Percentiles rank a stretch among this genome's conserved stretches.
phyloP scores from a whole-genome alignment of 1,284 basidiomycete genomes.

The Cystobasidiaceae sp. region DNA sequence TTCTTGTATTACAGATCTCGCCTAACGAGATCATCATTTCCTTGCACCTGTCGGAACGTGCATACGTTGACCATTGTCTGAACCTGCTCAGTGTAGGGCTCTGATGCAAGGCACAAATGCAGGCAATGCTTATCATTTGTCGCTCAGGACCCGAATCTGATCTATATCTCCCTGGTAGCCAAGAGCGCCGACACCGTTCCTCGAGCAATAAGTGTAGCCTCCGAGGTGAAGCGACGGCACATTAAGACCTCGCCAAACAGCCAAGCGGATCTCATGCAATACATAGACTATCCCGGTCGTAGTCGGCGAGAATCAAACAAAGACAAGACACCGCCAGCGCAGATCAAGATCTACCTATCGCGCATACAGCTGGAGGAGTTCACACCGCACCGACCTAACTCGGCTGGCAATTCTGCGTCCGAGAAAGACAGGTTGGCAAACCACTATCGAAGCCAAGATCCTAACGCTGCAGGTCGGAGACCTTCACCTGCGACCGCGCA shows the following conservation, averaged over 20 bases:
- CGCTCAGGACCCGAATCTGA: conserved; percentile 18
- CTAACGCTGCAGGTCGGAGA: neutral
- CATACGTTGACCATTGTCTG: conserved; percentile 18
- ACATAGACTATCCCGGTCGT: conserved; percentile 28
- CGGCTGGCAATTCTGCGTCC: neutral
- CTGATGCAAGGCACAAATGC: neutral
- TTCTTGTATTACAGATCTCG: conserved; percentile 2
- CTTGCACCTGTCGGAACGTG: conserved; percentile 8
- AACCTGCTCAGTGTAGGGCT: conserved; percentile 13
- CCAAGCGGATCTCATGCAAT: conserved; percentile 21
- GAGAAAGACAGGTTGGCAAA: conserved; percentile 16
- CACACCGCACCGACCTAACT: neutral
- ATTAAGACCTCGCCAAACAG: conserved; percentile 2
- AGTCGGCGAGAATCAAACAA: conserved; percentile 9
- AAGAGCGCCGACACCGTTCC: conserved; percentile 14
- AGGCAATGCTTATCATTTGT: too few species aligned
- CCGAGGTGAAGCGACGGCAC: conserved; percentile 16
- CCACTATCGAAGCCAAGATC: neutral
- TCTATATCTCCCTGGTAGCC: conserved; percentile 17
- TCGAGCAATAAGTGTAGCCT: conserved; percentile 17
- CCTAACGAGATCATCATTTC: conserved; percentile 28
- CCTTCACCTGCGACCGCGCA: too few species aligned
- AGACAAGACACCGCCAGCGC: conserved; percentile 14
- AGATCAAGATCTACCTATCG: conserved; percentile 30
- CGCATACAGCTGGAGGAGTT: conserved; percentile 28